Percentiles rank a stretch among this genome's conserved stretches.
These are phyloP conservation scores for Pseudonitzschia pungens DNA, from an alignment of 108 stramenopile species.

Conservation along the genomic window DNA sequence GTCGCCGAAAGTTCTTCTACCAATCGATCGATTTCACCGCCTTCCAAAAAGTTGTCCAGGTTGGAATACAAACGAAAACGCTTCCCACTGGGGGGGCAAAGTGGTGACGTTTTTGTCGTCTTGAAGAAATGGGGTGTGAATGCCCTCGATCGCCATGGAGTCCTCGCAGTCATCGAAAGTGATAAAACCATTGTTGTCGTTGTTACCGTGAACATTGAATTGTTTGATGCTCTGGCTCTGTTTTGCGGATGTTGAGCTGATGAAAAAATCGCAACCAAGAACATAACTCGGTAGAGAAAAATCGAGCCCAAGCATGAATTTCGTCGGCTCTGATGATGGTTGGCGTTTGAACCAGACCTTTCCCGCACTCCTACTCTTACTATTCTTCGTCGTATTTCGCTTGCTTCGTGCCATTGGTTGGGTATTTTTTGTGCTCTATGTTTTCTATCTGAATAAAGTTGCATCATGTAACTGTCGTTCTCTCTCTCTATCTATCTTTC, in stretches of 20 bases:
- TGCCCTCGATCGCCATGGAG: not conserved
- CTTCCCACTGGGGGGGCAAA: not conserved
- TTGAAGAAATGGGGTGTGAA: not conserved
- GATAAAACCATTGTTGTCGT: not conserved
- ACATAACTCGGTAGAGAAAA: not conserved
- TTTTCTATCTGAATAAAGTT: not conserved
- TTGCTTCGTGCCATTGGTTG: not conserved
- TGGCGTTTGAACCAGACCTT: not conserved
- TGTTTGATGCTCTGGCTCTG: not conserved
- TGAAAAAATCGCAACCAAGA: not conserved
- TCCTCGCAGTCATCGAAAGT: not conserved
- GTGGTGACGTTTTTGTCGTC: not conserved
- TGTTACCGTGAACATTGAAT: not conserved
- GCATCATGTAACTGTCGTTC: too few relatives aligned
- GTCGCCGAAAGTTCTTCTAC: not conserved
- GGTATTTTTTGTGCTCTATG: not conserved
- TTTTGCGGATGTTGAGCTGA: not conserved
- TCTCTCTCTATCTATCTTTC: too few relatives aligned
- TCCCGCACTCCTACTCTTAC: not conserved
- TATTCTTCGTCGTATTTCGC: not conserved
- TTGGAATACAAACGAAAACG: not conserved
- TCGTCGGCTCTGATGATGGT: not conserved
- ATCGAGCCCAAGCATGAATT: not conserved
- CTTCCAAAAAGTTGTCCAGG: slow-evolving; percentile 5
- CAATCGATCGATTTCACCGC: slow-evolving; percentile 3